Evolutionary conservation across 192 early-diverging fungal species (phyloP), one percentile per base, ranked within the genome.

Genomic region (Umbelopsis sp.): DNA sequence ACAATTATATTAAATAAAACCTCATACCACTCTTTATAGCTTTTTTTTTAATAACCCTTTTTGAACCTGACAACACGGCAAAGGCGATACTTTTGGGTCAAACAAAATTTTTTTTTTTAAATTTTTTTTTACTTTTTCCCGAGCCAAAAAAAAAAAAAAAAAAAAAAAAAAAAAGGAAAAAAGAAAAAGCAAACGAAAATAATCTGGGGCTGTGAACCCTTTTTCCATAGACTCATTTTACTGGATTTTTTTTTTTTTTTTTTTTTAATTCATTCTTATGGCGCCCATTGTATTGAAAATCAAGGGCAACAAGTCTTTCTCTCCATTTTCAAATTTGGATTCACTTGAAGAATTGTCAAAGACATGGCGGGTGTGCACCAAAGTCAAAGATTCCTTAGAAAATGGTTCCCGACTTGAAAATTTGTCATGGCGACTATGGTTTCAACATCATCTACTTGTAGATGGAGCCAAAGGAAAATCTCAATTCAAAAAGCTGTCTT

Each of bases 381-480:
- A 93, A 78, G 93, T 93, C 45, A 93, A 92, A 76, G 91, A 93
- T 70, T 85, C 89, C 38, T 82, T 94, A 21, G 93, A 93, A 75
- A 87, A 92, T 77, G 93, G 93, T 21, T 87, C 84, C 45, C 90
- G 93, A 21, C 74, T 93, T 26, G 93, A 94, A 73, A 94, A 94
- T 76, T 84, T 93, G 69, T 93, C 92, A 20, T 94, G 93, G 93
- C 81, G 93, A 20, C 81, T 94, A 44, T 94, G 93, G 93, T 91
- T 92, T 71, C 81, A 91, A 72, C 92, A 94, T 56, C 84, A 90
- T 71, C 77, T 85, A 24, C 69, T 78, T 16, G 80, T 86, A 45
- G 83, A 88, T 52, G 82, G 79, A 22, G 62, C 21, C 24, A 73
- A 76, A 49, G 70, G 45, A 71, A 78, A 45, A 76, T 80, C 34